Conservation (phyloP, 1,284 basidiomycete species). For the Marasmius tenuissimus region DNA sequence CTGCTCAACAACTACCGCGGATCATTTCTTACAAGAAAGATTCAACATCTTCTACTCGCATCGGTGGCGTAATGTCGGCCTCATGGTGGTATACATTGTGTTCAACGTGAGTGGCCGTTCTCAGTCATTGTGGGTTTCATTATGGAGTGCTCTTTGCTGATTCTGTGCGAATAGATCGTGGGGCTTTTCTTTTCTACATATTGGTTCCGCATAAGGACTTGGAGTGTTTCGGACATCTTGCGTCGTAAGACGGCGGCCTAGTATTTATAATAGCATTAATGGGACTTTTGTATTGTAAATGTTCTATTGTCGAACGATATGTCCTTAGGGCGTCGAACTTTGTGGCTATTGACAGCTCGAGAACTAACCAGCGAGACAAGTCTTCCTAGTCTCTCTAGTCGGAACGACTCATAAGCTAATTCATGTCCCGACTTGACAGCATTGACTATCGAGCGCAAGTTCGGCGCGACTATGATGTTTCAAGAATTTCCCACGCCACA, state of each 20-base stretch:
- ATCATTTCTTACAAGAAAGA: slow-evolving; percentile 36
- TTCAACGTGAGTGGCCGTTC: slow-evolving; percentile 45
- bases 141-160: background rate
- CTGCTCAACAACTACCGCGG: slow-evolving; percentile 46
- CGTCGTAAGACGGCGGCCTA: background rate
- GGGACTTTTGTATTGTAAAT: no score
- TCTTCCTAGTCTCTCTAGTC: no score
- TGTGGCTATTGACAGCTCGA: no score
- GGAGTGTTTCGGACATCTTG: background rate
- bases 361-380: no score
- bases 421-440: no score
- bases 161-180: slow-evolving; percentile 4
- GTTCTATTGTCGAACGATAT: no score
- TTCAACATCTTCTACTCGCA: slow-evolving; percentile 52
- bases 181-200: slow-evolving; percentile 8
- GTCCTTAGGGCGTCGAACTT: no score
- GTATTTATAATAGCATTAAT: no score
- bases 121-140: background rate
- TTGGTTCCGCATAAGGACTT: slow-evolving; percentile 12
- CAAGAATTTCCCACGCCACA: no score
- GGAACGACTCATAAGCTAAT: no score
- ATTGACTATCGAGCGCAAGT: no score
- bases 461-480: no score
- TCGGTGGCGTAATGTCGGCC: slow-evolving; percentile 51
- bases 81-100: slow-evolving; percentile 42